phyloP scores from a whole-genome alignment of 768 basidiomycete genomes.

The Suillus luteus region DNA sequence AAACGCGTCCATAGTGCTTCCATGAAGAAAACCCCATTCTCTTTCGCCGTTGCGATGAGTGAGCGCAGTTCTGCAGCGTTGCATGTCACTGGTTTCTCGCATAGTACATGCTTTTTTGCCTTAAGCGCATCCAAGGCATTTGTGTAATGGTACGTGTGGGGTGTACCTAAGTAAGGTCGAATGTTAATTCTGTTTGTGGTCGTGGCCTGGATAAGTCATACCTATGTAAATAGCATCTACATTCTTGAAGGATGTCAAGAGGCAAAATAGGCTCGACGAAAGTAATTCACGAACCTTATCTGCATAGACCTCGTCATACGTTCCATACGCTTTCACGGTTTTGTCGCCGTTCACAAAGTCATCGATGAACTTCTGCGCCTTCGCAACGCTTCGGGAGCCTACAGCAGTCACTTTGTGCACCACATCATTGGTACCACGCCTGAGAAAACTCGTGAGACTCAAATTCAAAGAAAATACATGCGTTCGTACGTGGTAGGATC shows the following conservation, averaged over 20 bases:
- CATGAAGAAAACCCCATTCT: conserved; percentile 56
- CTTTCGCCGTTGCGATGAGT: conserved; percentile 47
- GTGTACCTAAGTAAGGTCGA: conserved; percentile 39
- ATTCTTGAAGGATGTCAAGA: conserved; percentile 26
- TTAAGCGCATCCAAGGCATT: conserved; percentile 48
- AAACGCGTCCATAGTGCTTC: conserved; percentile 57
- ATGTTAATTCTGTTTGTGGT: no score
- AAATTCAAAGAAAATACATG: conserved; percentile 14
- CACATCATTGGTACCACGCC: conserved; percentile 40
- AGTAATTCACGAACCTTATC: conserved; percentile 37
- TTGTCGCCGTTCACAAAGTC: conserved; percentile 33
- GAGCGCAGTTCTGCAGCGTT: conserved; percentile 49
- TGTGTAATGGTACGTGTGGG: conserved; percentile 53
- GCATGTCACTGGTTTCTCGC: conserved; percentile 57
- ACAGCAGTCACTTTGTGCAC: conserved; percentile 44
- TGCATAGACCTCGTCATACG: conserved; percentile 46
- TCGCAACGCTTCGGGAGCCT: conserved; percentile 49
- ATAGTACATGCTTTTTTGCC: conserved; percentile 55
- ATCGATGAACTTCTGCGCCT: conserved; percentile 47
- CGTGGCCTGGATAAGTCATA: conserved; percentile 12
- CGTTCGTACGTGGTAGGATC: conserved; percentile 44
- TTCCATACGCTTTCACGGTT: conserved; percentile 43
- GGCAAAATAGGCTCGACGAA: background rate
- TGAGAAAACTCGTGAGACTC: conserved; percentile 13
- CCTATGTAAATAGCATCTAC: conserved; percentile 55